phyloP scores from a whole-genome alignment of 2,329 filamentous ascomycete species.

The Penicillium capsulatum region DNA sequence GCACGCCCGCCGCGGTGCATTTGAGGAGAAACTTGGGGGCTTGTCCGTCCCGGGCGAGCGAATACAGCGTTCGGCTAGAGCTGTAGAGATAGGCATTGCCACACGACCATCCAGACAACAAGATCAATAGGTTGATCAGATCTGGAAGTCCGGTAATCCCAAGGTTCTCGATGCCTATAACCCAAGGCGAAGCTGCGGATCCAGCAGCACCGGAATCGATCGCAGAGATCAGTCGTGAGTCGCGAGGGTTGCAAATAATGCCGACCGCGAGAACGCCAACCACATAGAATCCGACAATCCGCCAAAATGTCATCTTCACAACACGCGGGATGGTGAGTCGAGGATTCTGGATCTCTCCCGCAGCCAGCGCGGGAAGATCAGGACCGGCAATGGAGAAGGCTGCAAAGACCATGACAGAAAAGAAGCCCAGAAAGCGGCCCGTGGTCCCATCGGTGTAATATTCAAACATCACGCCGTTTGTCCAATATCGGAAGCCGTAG shows the following conservation, averaged over 20 bases:
- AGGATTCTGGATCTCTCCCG: conserved; percentile 66
- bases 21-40: conserved; percentile 54
- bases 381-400: conserved; percentile 62
- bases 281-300: conserved; percentile 71
- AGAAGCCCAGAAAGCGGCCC: conserved; percentile 67
- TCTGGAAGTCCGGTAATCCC: conserved; percentile 63
- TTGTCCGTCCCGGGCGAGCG: conserved; percentile 46
- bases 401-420: conserved; percentile 66
- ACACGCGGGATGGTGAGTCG: conserved; percentile 66
- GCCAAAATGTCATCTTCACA: conserved; percentile 71
- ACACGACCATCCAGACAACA: conserved; percentile 66
- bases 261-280: conserved; percentile 66
- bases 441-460: conserved; percentile 60
- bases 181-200: conserved; percentile 66
- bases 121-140: conserved; percentile 69
- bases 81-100: conserved; percentile 63
- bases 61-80: conserved; percentile 50
- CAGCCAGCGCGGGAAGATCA: conserved; percentile 56
- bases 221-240: conserved; percentile 56
- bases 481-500: conserved; percentile 67
- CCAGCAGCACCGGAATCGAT: conserved; percentile 55
- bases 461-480: conserved; percentile 59
- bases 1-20: conserved; percentile 61
- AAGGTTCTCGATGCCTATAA: conserved; percentile 66
- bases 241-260: conserved; percentile 63